Base-by-base conservation (phyloP, 1,284 basidiomycete species). In the Pterulicium gracile region DNA sequence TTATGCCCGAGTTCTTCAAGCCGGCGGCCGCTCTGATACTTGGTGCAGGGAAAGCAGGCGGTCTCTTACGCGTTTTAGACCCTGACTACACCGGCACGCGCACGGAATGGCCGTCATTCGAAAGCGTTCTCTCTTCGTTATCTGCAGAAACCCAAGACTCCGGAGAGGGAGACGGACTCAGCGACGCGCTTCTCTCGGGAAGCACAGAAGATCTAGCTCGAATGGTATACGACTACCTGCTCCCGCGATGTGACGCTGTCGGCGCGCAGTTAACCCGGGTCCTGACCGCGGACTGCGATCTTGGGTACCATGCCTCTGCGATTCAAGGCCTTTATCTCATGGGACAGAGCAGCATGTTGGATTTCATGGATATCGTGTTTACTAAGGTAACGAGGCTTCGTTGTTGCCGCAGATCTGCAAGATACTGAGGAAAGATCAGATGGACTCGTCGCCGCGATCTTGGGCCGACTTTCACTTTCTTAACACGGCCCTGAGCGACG, bases 391-490 rank as follows among this genome's bases (percentile, higher is more conserved):
- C 69, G 52, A 18, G 3, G 22, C 14, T n/a, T 45, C 27, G 12
- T n/a, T 36, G 36, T 39, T 17, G 43, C 5, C 20, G 35, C 24
- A 23, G 24, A 7, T 41, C 10, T 24, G 1, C 39, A 48, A n/a
- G 34, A 14, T 1, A 23, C n/a, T 46, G 13, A 41, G 23, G 20
- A 7, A 10, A 34, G 24, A 48, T 5, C 51, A 90, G 88, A 88
- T 89, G 72, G 81, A 87, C 50, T 64, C 64, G 4, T 66, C 70
- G 39, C 78, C 82, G 12, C 19, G 13, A 54, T 60, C 69, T 14
- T 93, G 89, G 90, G 70, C 67, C 27, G 88, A 92, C 59, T 89
- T 88, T 58, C 88, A 92, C 61, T 82, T 85, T 56, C 64, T 93
- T 39, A 91, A 91, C 52, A 80, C 77, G 24, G 77, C 81, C 3